Conservation (phyloP, 164 flowering plant genomes). For the Tetracentron sinense region DNA sequence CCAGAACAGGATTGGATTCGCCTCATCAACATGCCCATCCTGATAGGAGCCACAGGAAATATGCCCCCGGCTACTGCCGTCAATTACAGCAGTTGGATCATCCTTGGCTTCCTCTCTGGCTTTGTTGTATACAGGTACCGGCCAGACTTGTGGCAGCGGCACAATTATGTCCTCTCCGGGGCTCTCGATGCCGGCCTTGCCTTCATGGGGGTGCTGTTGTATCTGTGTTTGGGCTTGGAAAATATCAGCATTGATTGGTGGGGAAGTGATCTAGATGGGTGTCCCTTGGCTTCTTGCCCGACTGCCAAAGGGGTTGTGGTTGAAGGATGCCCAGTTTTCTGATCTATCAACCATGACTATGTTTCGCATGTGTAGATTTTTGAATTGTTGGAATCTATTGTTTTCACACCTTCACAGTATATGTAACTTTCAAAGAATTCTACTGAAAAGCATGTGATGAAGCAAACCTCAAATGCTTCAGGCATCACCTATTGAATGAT, state of each 20-base stretch:
- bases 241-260: constrained; percentile 55
- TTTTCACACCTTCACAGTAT: constrained; percentile 5
- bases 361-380: background rate
- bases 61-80: constrained; percentile 86
- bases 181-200: constrained; percentile 83
- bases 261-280: constrained; percentile 72
- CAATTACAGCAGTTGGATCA: constrained; percentile 64
- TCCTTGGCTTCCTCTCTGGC: constrained; percentile 63
- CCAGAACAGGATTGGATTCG: constrained; percentile 71
- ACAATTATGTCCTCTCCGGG: constrained; percentile 77
- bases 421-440: constrained; percentile 4
- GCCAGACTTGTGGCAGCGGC: constrained; percentile 63
- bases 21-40: constrained; percentile 70
- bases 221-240: constrained; percentile 49
- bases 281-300: constrained; percentile 68
- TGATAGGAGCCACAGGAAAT: constrained; percentile 53
- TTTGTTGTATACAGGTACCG: constrained; percentile 53
- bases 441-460: constrained; percentile 5
- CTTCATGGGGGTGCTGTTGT: constrained; percentile 75
- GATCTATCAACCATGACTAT: background rate
- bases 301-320: constrained; percentile 59
- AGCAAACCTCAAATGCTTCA: constrained; percentile 6
- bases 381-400: background rate
- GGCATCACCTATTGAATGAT: too few relatives aligned
- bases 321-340: constrained; percentile 60